These are phyloP conservation scores for Ceratobasidium papillatum DNA, from an alignment of 1,284 basidiomycete genomes.

Conservation along the genomic window DNA sequence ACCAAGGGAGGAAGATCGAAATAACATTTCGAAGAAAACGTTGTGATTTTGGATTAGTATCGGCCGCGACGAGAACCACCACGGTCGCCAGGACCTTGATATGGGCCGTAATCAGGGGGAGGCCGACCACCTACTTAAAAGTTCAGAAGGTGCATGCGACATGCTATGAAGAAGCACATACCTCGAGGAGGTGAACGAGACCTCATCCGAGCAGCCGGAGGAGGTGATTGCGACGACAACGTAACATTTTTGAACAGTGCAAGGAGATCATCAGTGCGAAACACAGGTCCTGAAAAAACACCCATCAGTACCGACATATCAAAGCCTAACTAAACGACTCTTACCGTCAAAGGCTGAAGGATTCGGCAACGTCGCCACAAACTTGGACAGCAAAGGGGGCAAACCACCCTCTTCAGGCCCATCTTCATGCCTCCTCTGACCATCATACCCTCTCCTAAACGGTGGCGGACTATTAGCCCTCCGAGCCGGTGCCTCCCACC, in stretches of 20 bases:
- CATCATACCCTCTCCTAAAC: constrained; percentile 30
- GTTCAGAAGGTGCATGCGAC: not conserved
- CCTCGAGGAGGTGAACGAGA: constrained; percentile 45
- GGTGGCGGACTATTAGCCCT: constrained; percentile 47
- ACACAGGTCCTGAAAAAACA: constrained; percentile 72
- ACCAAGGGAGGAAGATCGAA: not conserved
- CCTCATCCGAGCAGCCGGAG: constrained; percentile 34
- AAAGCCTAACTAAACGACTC: constrained; percentile 46
- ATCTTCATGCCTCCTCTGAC: constrained; percentile 35
- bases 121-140: constrained; percentile 61
- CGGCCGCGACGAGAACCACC: constrained; percentile 9
- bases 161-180: constrained; percentile 11
- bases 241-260: constrained; percentile 77
- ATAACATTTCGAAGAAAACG: not conserved
- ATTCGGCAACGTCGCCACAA: constrained; percentile 79
- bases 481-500: constrained; percentile 57
- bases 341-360: constrained; percentile 81
- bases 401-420: constrained; percentile 61
- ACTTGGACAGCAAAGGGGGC: constrained; percentile 80
- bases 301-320: constrained; percentile 38
- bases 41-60: constrained; percentile 3
- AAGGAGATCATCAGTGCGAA: constrained; percentile 87
- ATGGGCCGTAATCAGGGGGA: constrained; percentile 74
- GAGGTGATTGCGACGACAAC: constrained; percentile 61
- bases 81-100: constrained; percentile 62